phyloP scores from a whole-genome alignment of 1,284 basidiomycete genomes.

The Ustilago curta region DNA sequence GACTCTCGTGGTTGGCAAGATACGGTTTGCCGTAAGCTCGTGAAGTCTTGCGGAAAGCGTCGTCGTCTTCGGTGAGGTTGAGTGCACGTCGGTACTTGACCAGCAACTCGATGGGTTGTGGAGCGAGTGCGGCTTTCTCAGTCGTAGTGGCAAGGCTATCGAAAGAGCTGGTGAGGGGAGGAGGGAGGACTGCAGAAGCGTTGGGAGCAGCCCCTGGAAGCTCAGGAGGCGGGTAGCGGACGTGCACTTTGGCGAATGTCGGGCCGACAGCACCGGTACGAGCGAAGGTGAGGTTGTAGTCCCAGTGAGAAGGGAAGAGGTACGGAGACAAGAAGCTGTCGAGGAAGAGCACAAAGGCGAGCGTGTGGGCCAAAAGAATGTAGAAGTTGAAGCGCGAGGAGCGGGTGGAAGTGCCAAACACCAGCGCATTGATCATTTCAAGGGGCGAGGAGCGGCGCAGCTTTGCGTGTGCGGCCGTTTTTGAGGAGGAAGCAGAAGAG shows the following conservation, averaged over 20 bases:
- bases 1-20: constrained; percentile 46
- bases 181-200: constrained; percentile 13
- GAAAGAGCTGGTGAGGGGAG: constrained; percentile 30
- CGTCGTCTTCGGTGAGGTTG: constrained; percentile 25
- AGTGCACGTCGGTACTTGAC: constrained; percentile 44
- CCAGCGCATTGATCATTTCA: constrained; percentile 40
- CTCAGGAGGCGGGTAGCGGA: constrained; percentile 65
- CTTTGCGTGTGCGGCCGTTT: constrained; percentile 12
- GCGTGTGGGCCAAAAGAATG: constrained; percentile 53
- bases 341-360: constrained; percentile 60
- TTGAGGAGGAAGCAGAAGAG: background rate
- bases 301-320: constrained; percentile 66
- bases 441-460: constrained; percentile 17
- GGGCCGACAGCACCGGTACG: constrained; percentile 63
- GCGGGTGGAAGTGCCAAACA: constrained; percentile 57
- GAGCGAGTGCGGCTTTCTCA: background rate
- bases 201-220: constrained; percentile 41
- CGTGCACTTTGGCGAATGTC: constrained; percentile 59
- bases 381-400: constrained; percentile 54
- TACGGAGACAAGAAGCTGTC: constrained; percentile 65
- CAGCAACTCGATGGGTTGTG: constrained; percentile 55
- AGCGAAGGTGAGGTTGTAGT: constrained; percentile 63
- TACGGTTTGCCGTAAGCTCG: constrained; percentile 27
- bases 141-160: constrained; percentile 45
- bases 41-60: constrained; percentile 19